Conservation (phyloP, 441 rosid species). For the Aquilaria agallochum region DNA sequence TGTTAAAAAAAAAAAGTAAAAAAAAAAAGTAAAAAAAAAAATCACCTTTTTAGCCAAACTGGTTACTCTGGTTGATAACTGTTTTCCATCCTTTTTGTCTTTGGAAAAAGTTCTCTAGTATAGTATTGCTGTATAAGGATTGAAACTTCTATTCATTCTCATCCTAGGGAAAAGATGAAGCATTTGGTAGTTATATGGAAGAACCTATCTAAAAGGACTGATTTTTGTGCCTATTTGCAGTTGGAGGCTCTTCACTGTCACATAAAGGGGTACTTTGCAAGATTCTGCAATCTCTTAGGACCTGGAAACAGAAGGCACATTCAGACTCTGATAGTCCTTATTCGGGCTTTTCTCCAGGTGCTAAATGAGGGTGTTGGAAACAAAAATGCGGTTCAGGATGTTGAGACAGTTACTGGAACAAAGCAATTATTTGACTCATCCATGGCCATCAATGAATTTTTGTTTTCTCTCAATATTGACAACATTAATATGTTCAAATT, state of each 20-base stretch:
- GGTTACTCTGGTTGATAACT: too few species aligned
- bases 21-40: too few species aligned
- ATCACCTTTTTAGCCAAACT: too few species aligned
- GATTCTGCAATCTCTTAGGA: conserved; percentile 70
- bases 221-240: conserved; percentile 27
- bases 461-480: conserved; percentile 81
- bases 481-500: conserved; percentile 87
- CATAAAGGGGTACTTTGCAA: conserved; percentile 69
- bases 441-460: conserved; percentile 79
- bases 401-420: conserved; percentile 27
- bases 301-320: conserved; percentile 93
- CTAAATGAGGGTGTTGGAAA: conserved; percentile 37
- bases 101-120: too few species aligned
- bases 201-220: too few species aligned
- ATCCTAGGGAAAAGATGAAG: too few species aligned
- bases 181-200: too few species aligned
- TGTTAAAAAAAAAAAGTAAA: too few species aligned
- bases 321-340: conserved; percentile 78
- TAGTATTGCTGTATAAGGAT: too few species aligned
- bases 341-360: conserved; percentile 59
- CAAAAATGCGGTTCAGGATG: conserved; percentile 27
- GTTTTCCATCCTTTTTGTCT: too few species aligned
- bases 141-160: too few species aligned
- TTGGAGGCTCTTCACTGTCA: conserved; percentile 67
- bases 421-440: conserved; percentile 43